phyloP scores from a whole-genome alignment of 2,329 filamentous ascomycete genomes.

The Fusarium incarnatum region DNA sequence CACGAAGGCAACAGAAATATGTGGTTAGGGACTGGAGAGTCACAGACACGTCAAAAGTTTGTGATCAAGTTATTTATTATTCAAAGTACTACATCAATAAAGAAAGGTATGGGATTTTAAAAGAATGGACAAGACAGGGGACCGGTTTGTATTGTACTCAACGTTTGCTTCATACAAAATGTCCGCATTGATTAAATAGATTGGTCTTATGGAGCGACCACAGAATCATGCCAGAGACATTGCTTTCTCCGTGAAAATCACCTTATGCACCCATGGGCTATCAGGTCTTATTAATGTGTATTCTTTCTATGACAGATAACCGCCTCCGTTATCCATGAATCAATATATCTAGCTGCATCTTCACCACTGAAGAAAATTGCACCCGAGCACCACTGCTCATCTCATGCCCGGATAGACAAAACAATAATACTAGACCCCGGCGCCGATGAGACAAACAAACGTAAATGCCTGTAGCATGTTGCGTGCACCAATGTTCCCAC shows the following conservation, averaged over 20 bases:
- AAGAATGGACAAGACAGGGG: not conserved
- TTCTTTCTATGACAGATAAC: conserved; percentile 1
- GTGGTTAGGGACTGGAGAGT: conserved; percentile 14
- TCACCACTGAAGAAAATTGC: not conserved
- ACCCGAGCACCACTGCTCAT: not conserved
- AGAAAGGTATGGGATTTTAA: not conserved
- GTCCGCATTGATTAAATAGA: not conserved
- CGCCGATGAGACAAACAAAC: conserved; percentile 15
- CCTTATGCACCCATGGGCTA: not conserved
- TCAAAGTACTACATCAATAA: conserved; percentile 8
- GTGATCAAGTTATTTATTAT: conserved; percentile 16
- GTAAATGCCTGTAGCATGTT: conserved; percentile 1
- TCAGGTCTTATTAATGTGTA: conserved; percentile 3
- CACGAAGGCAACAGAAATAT: conserved; percentile 31
- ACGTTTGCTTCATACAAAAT: not conserved
- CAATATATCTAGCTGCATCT: conserved; percentile 23
- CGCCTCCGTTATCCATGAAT: conserved; percentile 9
- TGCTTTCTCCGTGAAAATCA: not conserved
- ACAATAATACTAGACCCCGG: conserved; percentile 14
- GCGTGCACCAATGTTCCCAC: not conserved
- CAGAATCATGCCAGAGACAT: not conserved
- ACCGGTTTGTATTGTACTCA: not conserved
- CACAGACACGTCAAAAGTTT: conserved; percentile 26
- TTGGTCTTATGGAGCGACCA: not conserved
- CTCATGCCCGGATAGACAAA: conserved; percentile 3